Evolutionary conservation across 1,139 yeast genomes (phyloP), one percentile per base, ranked within the genome.

Genomic region (Suhomyces terraborum): DNA sequence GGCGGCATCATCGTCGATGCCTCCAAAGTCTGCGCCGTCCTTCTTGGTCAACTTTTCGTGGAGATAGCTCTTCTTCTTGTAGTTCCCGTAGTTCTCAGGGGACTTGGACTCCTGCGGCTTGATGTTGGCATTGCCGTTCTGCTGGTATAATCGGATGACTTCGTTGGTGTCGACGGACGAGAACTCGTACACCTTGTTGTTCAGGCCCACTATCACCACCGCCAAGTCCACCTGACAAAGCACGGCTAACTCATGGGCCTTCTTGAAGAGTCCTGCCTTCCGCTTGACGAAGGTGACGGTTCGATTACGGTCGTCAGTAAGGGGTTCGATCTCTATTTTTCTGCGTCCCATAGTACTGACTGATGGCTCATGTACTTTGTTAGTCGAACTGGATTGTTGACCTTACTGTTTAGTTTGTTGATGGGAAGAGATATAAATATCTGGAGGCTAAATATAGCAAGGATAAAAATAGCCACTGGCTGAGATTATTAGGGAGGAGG

Each of bases 171-270:
- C 82, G 18, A 82, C 83, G 5, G 95, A 82, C 6, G 91, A 79
- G 56, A 83, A 91, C 64, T 91, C 96, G 60, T 84, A 87, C 33
- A 87, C 74, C 56, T 80, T 80, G 52, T 87, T 84, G 64, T 88
- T 88, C 56, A 80, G 80, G n/a, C 96, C 96, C 35, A 89, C 74
- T 23, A 93, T 88, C 18, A 93, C 81, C 24, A 93, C 94, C 2
- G 98, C 94, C 38, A 93, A 75, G 58, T 93, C 98, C 7, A 89
- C 96, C 50, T 88, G 94, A 61, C 98, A 91, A 40, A 93, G 72
- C 16, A 91, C 91, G 1, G 97, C 84, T 46, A 93, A 74, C 64
- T 93, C 98, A 59, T 91, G 95, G 1, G 98, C 98, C 63, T 93
- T 93, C 61, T 93, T 93, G 69, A 93, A 91, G 36, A 93, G 71